Conservation (phyloP, 2,329 filamentous ascomycete species). For the Cercospora beticola region DNA sequence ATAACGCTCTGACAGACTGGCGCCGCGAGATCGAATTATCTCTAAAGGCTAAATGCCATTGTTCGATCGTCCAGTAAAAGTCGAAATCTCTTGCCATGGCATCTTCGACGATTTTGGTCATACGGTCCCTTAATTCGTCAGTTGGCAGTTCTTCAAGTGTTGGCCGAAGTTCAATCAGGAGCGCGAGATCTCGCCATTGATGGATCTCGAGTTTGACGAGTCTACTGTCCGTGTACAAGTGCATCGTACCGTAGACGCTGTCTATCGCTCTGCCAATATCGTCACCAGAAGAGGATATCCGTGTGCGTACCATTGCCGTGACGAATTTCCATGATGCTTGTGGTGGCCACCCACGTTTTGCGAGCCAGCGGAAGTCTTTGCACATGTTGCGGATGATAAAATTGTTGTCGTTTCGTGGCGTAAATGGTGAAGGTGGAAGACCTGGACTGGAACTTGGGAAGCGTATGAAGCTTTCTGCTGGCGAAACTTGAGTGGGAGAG, state of each 20-base stretch:
- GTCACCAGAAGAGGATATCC: neutral
- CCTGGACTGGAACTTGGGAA: neutral
- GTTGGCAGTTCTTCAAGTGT: neutral
- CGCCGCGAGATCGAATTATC: neutral
- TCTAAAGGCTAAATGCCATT: neutral
- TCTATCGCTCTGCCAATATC: neutral
- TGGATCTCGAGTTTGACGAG: neutral
- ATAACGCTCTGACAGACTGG: neutral
- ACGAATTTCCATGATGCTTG: conserved; percentile 2
- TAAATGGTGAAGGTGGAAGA: neutral
- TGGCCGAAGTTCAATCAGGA: neutral
- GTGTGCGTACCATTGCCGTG: neutral
- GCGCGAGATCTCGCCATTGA: neutral
- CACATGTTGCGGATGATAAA: neutral
- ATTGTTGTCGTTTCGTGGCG: neutral
- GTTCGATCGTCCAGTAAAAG: neutral
- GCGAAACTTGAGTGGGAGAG: neutral
- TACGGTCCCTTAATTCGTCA: neutral
- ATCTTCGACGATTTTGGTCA: neutral
- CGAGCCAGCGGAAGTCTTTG: neutral
- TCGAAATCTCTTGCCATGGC: neutral
- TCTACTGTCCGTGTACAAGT: neutral
- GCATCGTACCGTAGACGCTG: neutral
- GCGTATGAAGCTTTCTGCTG: neutral
- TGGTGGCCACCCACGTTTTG: neutral